These are phyloP conservation scores for Orbilia javanica DNA, from an alignment of 2,329 filamentous ascomycete genomes.

Conservation along the genomic window DNA sequence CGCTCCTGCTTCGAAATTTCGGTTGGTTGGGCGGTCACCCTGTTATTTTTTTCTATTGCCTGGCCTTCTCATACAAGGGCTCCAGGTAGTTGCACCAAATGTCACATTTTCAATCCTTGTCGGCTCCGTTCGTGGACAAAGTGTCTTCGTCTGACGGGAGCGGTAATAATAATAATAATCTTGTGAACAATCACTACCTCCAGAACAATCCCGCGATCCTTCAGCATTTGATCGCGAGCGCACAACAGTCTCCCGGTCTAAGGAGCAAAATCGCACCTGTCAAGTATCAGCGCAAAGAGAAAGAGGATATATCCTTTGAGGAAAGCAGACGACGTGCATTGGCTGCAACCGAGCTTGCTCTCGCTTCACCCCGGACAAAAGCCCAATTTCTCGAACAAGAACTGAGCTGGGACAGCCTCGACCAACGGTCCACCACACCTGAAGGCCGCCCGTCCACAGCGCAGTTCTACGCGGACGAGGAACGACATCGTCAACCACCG, in stretches of 20 bases:
- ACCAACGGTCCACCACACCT: constrained; percentile 30
- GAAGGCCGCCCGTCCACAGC: constrained; percentile 41
- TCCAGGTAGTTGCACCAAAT: constrained; percentile 54
- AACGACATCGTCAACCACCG: not conserved
- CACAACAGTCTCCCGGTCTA: constrained; percentile 36
- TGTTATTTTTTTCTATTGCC: constrained; percentile 32
- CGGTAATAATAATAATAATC: constrained; percentile 39
- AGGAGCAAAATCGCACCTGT: constrained; percentile 55
- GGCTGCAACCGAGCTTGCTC: constrained; percentile 58
- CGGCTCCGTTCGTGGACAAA: constrained; percentile 59
- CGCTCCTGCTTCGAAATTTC: constrained; percentile 37
- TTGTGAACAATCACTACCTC: constrained; percentile 53
- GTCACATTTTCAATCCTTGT: constrained; percentile 60
- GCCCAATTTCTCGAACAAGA: constrained; percentile 57
- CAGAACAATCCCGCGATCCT: constrained; percentile 56
- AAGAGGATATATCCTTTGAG: constrained; percentile 58
- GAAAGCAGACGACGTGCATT: constrained; percentile 57
- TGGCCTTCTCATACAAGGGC: constrained; percentile 35
- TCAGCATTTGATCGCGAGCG: constrained; percentile 51
- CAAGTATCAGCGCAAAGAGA: constrained; percentile 56
- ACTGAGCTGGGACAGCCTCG: constrained; percentile 54
- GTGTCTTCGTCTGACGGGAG: constrained; percentile 58
- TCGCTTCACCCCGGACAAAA: constrained; percentile 59
- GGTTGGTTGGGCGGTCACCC: constrained; percentile 35
- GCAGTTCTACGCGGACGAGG: constrained; percentile 42